Evolutionary conservation across 2,329 filamentous ascomycete genomes (phyloP), one percentile per base, ranked within the genome.

Genomic region (Hypoxylon sp.): DNA sequence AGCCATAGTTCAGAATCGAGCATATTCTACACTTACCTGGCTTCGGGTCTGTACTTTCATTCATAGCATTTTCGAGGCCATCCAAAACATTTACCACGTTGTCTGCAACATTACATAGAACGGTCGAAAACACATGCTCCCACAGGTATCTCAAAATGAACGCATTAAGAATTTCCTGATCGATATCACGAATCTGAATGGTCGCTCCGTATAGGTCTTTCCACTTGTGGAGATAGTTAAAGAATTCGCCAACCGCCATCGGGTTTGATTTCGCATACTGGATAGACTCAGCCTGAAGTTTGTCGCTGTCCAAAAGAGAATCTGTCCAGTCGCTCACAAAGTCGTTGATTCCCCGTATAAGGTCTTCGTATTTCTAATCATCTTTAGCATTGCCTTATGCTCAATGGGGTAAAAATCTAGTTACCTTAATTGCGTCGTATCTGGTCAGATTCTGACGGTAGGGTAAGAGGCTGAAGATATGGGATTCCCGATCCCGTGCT

Each of bases 391-490:
- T 22, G 2, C 4, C 29, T 55, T 1, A 19, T 4, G 3, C 2
- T 13, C 5, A 10, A 24, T 10, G 9, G 14, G 9, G 6, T 22
- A 2, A 13, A 47, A 8, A 70, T 75, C 65, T 9, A 9, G 5
- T 17, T 58, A 82, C 81, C 46, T 75, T 75, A 19, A 74, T 76
- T 35, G 81, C 77, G 51, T 82, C 80, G 29, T 80, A 74, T 0
- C 74, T 73, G 0, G 80, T 83, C 8, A 82, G 63, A 17, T 81
- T 79, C 46, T 79, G 78, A 14, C 76, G 77, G 60, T 82, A 83
- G 5, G 81, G 80, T 58, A 82, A 80, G 3, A 83, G 76, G 13
- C 78, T 80, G 60, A 83, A 81, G 52, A 82, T 82, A 58, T 82
- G 81, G 5, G 79, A 80, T 48, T 80, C 77, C 1, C 78, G 76